Conservation (phyloP, 306 rosid species). For the Prinsepia uniflora region DNA sequence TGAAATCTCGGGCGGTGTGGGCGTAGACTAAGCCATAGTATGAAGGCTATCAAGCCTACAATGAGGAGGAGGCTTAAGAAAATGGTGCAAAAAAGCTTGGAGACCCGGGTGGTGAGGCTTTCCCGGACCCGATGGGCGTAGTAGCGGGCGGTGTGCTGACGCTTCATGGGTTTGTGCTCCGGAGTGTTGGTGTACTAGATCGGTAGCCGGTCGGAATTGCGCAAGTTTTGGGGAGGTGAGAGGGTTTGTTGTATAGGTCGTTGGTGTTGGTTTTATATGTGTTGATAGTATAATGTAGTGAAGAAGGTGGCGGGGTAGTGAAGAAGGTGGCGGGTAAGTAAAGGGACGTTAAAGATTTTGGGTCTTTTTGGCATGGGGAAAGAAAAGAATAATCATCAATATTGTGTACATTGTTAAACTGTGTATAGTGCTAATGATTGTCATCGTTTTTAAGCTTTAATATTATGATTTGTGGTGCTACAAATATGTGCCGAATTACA, state of each 20-base stretch:
- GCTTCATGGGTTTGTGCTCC: slow-evolving; percentile 35
- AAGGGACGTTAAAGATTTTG: slow-evolving; percentile 27
- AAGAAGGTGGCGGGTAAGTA: slow-evolving; percentile 24
- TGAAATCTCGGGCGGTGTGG: slow-evolving; percentile 84
- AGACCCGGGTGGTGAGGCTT: slow-evolving; percentile 67
- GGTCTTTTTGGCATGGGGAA: slow-evolving; percentile 40
- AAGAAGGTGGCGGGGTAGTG: slow-evolving; percentile 30
- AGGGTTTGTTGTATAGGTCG: slow-evolving; percentile 12
- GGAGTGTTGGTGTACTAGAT: slow-evolving; percentile 20
- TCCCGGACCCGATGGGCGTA: slow-evolving; percentile 71
- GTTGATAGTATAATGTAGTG: slow-evolving; percentile 25
- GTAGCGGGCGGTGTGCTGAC: slow-evolving; percentile 57
- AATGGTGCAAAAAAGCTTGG: slow-evolving; percentile 60
- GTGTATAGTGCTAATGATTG: neutral
- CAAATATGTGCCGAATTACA: too few species aligned
- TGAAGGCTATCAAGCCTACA: slow-evolving; percentile 53
- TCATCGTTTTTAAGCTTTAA: too few species aligned
- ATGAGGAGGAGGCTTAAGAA: slow-evolving; percentile 53
- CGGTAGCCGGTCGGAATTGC: slow-evolving; percentile 34
- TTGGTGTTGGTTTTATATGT: neutral
- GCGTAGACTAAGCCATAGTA: slow-evolving; percentile 78
- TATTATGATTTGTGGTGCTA: too few species aligned
- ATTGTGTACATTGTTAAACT: neutral
- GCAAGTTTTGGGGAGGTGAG: slow-evolving; percentile 28
- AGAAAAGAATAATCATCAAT: slow-evolving; percentile 59